Conservation (phyloP, 768 basidiomycete species). For the Trametes cubensis region DNA sequence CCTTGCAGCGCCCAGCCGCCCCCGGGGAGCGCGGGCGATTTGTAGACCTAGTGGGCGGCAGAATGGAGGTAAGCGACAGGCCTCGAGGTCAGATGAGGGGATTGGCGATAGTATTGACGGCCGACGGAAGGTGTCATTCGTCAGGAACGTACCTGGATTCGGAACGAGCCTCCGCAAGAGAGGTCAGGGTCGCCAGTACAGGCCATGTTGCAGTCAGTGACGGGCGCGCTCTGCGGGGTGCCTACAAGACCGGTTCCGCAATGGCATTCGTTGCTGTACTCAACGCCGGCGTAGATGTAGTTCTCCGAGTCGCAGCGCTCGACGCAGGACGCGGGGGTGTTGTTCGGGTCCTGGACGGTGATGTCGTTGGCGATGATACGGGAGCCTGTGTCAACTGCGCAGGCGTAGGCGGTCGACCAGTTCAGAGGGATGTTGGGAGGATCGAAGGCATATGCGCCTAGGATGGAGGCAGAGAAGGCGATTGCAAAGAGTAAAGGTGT, state of each 20-base stretch:
- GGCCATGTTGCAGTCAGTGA: slow-evolving; percentile 26
- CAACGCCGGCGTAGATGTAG: slow-evolving; percentile 30
- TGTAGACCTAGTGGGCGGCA: slow-evolving; percentile 15
- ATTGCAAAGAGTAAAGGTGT: neutral
- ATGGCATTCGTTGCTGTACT: slow-evolving; percentile 31
- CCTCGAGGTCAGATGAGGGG: no score
- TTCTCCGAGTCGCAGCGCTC: slow-evolving; percentile 21
- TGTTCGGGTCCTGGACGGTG: slow-evolving; percentile 18
- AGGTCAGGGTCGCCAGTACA: slow-evolving; percentile 21
- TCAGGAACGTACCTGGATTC: slow-evolving; percentile 23
- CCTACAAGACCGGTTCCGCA: slow-evolving; percentile 27
- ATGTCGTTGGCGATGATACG: slow-evolving; percentile 26
- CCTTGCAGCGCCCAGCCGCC: slow-evolving; percentile 14
- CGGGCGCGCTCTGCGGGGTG: slow-evolving; percentile 16
- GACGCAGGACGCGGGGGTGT: slow-evolving; percentile 26
- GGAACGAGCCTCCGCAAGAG: slow-evolving; percentile 27
- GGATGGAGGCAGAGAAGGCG: neutral
- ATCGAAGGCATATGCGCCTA: slow-evolving; percentile 1
- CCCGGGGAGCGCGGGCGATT: slow-evolving; percentile 19
- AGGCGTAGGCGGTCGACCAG: slow-evolving; percentile 22
- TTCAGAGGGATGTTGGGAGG: slow-evolving; percentile 20
- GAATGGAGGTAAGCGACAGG: neutral
- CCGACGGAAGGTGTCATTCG: neutral
- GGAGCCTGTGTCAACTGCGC: slow-evolving; percentile 25
- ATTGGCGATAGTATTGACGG: no score